Percentiles rank a stretch among this genome's conserved stretches.
Evolutionary conservation across 1,284 basidiomycete genomes (phyloP).

Genomic region (Takashimella koratensis): DNA sequence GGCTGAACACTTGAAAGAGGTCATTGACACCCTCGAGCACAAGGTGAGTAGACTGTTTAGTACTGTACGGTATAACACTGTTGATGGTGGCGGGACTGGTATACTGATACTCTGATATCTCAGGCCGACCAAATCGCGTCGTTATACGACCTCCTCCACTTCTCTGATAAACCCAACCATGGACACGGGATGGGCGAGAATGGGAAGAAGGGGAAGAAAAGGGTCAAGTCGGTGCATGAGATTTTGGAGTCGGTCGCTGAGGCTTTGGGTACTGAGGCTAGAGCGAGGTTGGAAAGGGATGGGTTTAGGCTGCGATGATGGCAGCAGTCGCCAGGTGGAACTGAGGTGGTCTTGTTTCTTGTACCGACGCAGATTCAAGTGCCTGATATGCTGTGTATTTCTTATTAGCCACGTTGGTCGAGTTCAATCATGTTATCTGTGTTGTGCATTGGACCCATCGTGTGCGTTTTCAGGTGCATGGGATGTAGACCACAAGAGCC

Average conservation of each 20-base stretch:
- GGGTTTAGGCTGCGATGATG: constrained; percentile 7
- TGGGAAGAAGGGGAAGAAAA: constrained; percentile 11
- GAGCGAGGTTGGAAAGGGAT: constrained; percentile 32
- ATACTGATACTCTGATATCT: constrained; percentile 2
- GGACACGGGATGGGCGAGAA: background rate
- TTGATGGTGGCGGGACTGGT: no score
- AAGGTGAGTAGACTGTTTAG: constrained; percentile 57
- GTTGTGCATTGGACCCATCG: no score
- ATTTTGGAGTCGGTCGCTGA: constrained; percentile 37
- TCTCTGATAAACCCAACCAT: constrained; percentile 55
- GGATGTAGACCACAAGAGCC: no score
- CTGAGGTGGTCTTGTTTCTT: no score
- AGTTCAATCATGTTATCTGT: no score
- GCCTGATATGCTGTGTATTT: no score
- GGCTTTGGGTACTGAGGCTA: constrained; percentile 34
- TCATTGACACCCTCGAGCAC: constrained; percentile 80
- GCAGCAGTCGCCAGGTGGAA: no score
- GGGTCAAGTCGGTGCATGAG: constrained; percentile 25
- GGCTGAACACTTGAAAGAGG: constrained; percentile 78
- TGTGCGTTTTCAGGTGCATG: no score
- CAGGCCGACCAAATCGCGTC: constrained; percentile 85
- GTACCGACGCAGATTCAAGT: no score
- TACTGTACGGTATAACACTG: no score
- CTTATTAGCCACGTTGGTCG: no score
- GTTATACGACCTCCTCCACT: constrained; percentile 70